These are phyloP conservation scores for Diaporthe citri DNA, from an alignment of 2,329 filamentous ascomycete species.

Conservation along the genomic window DNA sequence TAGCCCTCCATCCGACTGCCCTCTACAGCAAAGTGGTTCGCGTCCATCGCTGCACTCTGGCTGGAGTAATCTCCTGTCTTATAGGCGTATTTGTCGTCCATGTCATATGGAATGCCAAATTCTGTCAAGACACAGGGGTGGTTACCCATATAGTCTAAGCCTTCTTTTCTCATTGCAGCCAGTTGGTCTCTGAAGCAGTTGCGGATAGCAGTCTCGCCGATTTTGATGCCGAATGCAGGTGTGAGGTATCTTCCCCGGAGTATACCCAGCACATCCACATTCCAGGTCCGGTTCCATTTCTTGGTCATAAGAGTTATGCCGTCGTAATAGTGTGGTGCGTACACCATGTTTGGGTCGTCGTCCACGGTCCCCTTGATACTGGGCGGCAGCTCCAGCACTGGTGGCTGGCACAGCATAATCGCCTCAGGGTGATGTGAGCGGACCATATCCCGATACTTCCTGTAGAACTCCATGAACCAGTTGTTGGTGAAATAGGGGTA, in stretches of 20 bases:
- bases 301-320: constrained; percentile 97
- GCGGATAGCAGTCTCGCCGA: constrained; percentile 93
- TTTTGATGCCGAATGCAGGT: constrained; percentile 90
- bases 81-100: constrained; percentile 97
- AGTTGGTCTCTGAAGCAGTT: constrained; percentile 94
- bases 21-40: constrained; percentile 94
- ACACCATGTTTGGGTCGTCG: constrained; percentile 90
- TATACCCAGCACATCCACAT: constrained; percentile 94
- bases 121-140: constrained; percentile 93
- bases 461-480: constrained; percentile 90
- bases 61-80: constrained; percentile 95
- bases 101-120: constrained; percentile 98
- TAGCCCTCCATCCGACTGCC: constrained; percentile 87
- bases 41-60: constrained; percentile 92
- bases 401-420: constrained; percentile 91
- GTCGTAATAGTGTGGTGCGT: constrained; percentile 96
- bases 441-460: constrained; percentile 80
- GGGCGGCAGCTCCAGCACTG: constrained; percentile 92
- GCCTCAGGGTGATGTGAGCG: constrained; percentile 81
- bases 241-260: constrained; percentile 89
- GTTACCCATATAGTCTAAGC: constrained; percentile 86
- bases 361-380: constrained; percentile 87
- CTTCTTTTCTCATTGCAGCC: constrained; percentile 84
- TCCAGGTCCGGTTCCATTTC: constrained; percentile 98
- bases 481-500: constrained; percentile 91